Percentiles rank a stretch among this genome's conserved stretches.
Evolutionary conservation across 768 basidiomycete genomes (phyloP).

Genomic region (Pisolithus albus): DNA sequence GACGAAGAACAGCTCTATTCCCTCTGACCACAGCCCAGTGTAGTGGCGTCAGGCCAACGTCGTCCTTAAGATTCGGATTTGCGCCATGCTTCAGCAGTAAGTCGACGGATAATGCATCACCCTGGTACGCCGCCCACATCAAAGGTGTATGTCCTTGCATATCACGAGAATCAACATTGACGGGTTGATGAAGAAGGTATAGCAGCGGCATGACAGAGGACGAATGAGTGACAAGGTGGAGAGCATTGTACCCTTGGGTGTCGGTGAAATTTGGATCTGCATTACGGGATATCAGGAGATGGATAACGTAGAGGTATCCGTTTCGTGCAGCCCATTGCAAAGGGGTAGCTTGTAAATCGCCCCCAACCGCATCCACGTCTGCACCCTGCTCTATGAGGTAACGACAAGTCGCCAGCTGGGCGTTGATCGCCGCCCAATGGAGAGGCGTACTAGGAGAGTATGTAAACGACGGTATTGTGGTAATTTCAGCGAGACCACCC

Average conservation of each 20-base stretch:
- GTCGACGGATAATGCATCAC: constrained; percentile 92
- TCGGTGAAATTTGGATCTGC: constrained; percentile 91
- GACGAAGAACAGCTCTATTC: constrained; percentile 80
- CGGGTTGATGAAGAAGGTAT: constrained; percentile 87
- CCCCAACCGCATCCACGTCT: constrained; percentile 89
- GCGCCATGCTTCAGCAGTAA: constrained; percentile 85
- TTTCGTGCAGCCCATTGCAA: constrained; percentile 98
- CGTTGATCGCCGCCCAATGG: constrained; percentile 98
- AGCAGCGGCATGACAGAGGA: constrained; percentile 91
- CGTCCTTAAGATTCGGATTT: constrained; percentile 67
- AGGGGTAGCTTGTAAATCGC: constrained; percentile 90
- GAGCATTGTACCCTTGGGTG: constrained; percentile 91
- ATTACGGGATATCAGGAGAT: constrained; percentile 80
- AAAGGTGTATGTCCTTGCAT: constrained; percentile 88
- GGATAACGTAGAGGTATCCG: constrained; percentile 93
- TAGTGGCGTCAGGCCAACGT: constrained; percentile 77
- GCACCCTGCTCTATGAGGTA: constrained; percentile 89
- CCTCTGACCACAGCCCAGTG: constrained; percentile 98
- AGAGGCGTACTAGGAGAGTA: constrained; percentile 55
- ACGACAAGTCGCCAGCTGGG: constrained; percentile 82
- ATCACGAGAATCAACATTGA: constrained; percentile 87
- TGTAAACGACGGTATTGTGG: neutral
- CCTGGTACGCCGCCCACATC: constrained; percentile 99
- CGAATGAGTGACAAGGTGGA: constrained; percentile 93
- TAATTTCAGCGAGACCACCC: constrained; percentile 6